Evolutionary conservation across 306 rosid genomes (phyloP).

Genomic region (Trichosanthes truncata): DNA sequence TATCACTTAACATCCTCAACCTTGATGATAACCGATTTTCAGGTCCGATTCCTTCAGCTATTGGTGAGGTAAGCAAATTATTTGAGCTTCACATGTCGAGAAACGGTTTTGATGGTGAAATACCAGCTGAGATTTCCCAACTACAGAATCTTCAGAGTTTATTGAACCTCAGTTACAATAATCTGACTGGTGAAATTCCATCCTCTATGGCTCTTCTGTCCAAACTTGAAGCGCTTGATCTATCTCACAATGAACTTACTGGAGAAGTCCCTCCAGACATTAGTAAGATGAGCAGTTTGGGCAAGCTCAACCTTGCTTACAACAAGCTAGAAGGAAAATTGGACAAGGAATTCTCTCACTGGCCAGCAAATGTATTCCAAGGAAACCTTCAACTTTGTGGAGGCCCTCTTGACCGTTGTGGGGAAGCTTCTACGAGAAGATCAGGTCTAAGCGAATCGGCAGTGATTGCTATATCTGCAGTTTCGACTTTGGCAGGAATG

Average conservation of each 20-base stretch:
- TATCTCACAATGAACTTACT: conserved; percentile 67
- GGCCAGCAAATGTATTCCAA: conserved; percentile 55
- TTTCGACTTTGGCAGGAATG: conserved; percentile 61
- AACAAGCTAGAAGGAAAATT: conserved; percentile 64
- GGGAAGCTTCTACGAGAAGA: conserved; percentile 14
- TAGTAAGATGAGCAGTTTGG: conserved; percentile 80
- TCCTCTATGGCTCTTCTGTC: conserved; percentile 38
- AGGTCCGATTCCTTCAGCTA: conserved; percentile 46
- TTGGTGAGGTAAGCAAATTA: conserved; percentile 54
- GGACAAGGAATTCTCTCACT: conserved; percentile 50
- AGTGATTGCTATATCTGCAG: conserved; percentile 45
- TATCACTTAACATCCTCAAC: conserved; percentile 55
- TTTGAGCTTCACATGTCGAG: conserved; percentile 63
- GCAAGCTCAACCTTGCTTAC: conserved; percentile 74
- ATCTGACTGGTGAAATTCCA: conserved; percentile 69
- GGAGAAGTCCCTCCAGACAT: conserved; percentile 70
- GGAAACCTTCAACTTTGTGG: conserved; percentile 77
- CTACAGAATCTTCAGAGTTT: conserved; percentile 81
- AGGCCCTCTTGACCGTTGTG: conserved; percentile 51
- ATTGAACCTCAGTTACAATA: conserved; percentile 75
- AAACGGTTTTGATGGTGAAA: conserved; percentile 53
- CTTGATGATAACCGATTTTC: conserved; percentile 54
- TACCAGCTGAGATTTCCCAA: conserved; percentile 63
- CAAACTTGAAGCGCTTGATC: conserved; percentile 76
- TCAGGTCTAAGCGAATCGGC: conserved; percentile 37